These are phyloP conservation scores for Penium margaritaceum DNA, from an alignment of 139 green algal species.

Conservation along the genomic window DNA sequence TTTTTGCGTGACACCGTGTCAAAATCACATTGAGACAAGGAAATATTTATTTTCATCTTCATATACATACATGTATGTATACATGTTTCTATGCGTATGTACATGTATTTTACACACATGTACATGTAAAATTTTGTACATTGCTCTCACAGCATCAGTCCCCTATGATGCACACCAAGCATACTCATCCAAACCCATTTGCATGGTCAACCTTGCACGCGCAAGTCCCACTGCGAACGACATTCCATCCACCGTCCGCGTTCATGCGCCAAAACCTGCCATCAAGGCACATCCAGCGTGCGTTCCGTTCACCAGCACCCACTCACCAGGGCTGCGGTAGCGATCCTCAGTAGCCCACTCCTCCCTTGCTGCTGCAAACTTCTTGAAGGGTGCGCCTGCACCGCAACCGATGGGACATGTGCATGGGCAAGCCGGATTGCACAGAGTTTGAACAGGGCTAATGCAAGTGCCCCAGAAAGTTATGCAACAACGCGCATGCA, in stretches of 20 bases:
- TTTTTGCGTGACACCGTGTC: no score
- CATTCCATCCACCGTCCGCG: no score
- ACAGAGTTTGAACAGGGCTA: no score
- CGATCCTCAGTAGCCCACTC: constrained; percentile 53
- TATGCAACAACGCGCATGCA: constrained; percentile 1
- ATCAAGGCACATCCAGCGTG: neutral
- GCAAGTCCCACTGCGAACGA: neutral
- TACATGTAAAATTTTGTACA: no score
- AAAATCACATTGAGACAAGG: no score
- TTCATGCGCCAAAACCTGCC: neutral
- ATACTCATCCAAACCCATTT: no score
- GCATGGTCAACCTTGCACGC: neutral
- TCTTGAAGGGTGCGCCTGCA: constrained; percentile 43
- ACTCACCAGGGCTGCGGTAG: constrained; percentile 50
- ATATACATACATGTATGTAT: no score
- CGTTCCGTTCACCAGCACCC: neutral
- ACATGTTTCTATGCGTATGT: no score
- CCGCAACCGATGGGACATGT: neutral
- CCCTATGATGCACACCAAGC: neutral
- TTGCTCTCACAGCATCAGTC: neutral
- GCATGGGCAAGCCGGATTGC: neutral
- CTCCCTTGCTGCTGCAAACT: constrained; percentile 38
- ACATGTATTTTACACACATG: no score
- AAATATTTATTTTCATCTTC: no score
- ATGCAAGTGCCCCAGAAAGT: no score